Evolutionary conservation across 352 stramenopile genomes (phyloP).

Genomic region (Globisporangium viniferum): DNA sequence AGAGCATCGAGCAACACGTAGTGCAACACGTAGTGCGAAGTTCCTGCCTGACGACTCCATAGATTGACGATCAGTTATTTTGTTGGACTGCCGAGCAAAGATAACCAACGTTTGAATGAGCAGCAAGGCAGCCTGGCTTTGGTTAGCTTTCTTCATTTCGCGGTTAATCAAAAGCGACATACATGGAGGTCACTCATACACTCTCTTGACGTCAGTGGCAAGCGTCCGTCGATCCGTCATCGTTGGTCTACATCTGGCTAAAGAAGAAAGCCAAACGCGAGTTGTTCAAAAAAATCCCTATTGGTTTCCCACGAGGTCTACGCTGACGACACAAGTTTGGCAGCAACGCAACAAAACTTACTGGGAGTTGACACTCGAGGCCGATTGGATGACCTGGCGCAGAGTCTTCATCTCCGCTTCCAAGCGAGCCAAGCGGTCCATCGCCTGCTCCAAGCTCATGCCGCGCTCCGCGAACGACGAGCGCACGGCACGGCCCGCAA

Average conservation of each 20-base stretch:
- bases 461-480: conserved; percentile 49
- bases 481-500: conserved; percentile 65
- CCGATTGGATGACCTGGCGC: conserved; percentile 53
- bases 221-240: neutral
- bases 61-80: neutral
- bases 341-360: conserved; percentile 11
- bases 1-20: conserved; percentile 1
- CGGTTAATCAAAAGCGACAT: neutral
- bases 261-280: neutral
- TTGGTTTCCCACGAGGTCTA: conserved; percentile 6
- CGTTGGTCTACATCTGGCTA: neutral
- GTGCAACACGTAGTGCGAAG: neutral
- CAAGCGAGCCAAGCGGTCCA: conserved; percentile 65
- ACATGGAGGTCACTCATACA: neutral
- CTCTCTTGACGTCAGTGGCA: neutral
- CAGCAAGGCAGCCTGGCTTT: neutral
- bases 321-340: conserved; percentile 6
- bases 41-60: neutral
- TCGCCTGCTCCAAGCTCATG: conserved; percentile 69
- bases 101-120: neutral
- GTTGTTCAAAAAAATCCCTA: conserved; percentile 6
- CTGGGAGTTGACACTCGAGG: conserved; percentile 11
- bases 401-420: conserved; percentile 67
- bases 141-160: neutral
- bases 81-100: neutral